These are phyloP conservation scores for Blastobotrys illinoisensis DNA, from an alignment of 1,139 yeast species.

Conservation along the genomic window DNA sequence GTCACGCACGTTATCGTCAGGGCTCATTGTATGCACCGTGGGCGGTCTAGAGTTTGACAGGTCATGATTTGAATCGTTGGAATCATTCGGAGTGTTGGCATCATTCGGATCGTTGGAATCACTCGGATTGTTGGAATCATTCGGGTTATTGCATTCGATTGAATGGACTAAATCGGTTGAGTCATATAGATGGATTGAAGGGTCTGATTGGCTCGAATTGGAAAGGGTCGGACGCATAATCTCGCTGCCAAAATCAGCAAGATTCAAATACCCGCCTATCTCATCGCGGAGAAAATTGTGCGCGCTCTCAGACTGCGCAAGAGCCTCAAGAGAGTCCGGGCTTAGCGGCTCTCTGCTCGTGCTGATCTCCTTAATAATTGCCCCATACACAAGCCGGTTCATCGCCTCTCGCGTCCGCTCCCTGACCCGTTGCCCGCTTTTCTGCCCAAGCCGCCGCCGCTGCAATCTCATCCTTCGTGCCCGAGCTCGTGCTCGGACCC, in stretches of 20 bases:
- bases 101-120: too few species aligned
- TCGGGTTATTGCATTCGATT: too few species aligned
- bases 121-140: too few species aligned
- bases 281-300: neutral
- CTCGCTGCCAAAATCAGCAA: neutral
- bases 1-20: neutral
- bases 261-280: neutral
- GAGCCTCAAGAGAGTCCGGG: neutral
- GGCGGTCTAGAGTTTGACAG: too few species aligned
- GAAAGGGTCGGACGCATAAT: too few species aligned
- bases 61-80: too few species aligned
- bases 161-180: too few species aligned
- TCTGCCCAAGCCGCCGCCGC: neutral
- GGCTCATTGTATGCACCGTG: too few species aligned
- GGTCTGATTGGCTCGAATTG: too few species aligned
- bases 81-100: too few species aligned
- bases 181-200: too few species aligned
- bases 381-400: neutral
- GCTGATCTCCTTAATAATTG: neutral
- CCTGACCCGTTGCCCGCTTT: neutral
- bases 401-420: neutral
- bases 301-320: neutral
- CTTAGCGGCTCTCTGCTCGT: neutral
- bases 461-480: neutral
- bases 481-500: neutral